Evolutionary conservation across 1,284 basidiomycete genomes (phyloP).

Genomic region (Meira nashicola): DNA sequence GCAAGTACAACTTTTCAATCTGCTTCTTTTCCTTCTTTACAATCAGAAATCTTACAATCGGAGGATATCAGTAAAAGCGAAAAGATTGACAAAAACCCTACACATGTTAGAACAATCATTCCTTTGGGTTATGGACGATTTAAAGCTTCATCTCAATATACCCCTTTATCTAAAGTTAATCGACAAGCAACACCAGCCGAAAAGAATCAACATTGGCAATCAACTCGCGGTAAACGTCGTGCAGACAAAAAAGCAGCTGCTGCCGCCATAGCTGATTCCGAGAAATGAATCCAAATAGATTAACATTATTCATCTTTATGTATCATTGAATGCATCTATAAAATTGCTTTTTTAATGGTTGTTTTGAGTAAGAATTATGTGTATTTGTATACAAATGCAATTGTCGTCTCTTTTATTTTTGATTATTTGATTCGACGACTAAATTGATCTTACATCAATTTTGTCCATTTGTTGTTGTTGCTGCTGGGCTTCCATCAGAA

Average conservation of each 20-base stretch:
- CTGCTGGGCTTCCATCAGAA: not conserved
- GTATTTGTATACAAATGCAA: no score
- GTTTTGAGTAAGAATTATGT: no score
- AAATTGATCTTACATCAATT: no score
- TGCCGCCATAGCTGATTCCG: not conserved
- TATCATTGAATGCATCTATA: not conserved
- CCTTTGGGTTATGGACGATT: constrained; percentile 28
- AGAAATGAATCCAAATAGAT: not conserved
- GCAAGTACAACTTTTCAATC: not conserved
- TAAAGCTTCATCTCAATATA: constrained; percentile 19
- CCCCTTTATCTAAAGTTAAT: constrained; percentile 14
- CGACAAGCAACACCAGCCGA: constrained; percentile 21
- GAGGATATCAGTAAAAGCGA: not conserved
- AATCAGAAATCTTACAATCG: constrained; percentile 8
- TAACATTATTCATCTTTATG: not conserved
- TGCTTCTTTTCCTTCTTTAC: not conserved
- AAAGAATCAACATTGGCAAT: constrained; percentile 26
- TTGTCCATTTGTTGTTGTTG: constrained; percentile 1
- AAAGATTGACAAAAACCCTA: not conserved
- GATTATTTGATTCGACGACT: no score
- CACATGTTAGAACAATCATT: constrained; percentile 5
- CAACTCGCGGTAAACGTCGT: constrained; percentile 22
- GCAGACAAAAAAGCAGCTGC: constrained; percentile 13
- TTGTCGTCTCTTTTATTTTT: no score
- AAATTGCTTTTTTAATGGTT: no score